A percentile compares a stretch with the other conserved stretches of the same genome.
These are phyloP conservation scores for Boletus tomentosulus DNA, from an alignment of 768 basidiomycete genomes.

Conservation along the genomic window DNA sequence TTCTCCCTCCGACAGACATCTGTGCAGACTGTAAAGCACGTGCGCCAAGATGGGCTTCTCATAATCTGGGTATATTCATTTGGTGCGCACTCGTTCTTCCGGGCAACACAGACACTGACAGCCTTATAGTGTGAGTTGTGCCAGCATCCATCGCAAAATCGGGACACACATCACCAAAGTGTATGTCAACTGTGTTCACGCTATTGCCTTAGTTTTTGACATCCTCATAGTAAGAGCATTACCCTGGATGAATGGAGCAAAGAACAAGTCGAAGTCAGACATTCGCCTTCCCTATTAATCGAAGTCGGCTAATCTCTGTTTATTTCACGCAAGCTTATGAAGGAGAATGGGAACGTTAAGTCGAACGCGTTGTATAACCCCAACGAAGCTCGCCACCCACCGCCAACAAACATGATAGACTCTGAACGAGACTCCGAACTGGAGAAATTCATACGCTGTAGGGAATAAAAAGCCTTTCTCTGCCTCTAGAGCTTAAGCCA, in stretches of 20 bases:
- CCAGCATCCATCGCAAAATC: conserved; percentile 89
- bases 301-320: conserved; percentile 9
- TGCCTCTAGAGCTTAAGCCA: not conserved
- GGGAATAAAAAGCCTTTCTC: conserved; percentile 12
- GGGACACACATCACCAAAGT: conserved; percentile 94
- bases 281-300: conserved; percentile 5
- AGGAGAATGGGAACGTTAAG: conserved; percentile 71
- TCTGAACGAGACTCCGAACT: conserved; percentile 84
- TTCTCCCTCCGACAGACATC: conserved; percentile 46
- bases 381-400: conserved; percentile 76
- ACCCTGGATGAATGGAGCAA: conserved; percentile 85
- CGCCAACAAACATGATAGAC: conserved; percentile 75
- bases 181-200: conserved; percentile 42
- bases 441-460: conserved; percentile 86
- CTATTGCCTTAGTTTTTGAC: conserved; percentile 1
- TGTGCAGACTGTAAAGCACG: conserved; percentile 93
- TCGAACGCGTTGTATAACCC: conserved; percentile 82
- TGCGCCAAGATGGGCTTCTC: conserved; percentile 84
- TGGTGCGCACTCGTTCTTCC: conserved; percentile 47
- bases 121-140: conserved; percentile 68
- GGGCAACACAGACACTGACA: conserved; percentile 6
- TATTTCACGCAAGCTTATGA: conserved; percentile 58
- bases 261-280: conserved; percentile 79
- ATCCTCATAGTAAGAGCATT: conserved; percentile 68
- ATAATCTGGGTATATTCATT: conserved; percentile 85